Percentiles rank a stretch among this genome's conserved stretches.
Evolutionary conservation across 2,329 filamentous ascomycete genomes (phyloP).

Genomic region (Paraphoma sp.): DNA sequence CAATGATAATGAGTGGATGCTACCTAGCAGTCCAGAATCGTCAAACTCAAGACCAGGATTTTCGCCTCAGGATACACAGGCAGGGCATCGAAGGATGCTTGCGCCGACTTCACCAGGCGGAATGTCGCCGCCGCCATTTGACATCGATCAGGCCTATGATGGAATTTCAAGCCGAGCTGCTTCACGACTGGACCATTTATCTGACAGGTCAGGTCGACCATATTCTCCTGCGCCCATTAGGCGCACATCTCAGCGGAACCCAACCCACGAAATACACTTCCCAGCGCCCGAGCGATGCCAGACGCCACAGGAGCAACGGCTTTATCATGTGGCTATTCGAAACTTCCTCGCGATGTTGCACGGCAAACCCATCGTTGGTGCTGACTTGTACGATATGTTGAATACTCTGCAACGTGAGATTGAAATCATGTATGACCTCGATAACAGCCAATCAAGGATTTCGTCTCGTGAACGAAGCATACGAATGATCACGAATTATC

Average conservation of each 20-base stretch:
- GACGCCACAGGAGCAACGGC: constrained; percentile 56
- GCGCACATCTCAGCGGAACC: constrained; percentile 12
- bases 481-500: constrained; percentile 66
- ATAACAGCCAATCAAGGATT: constrained; percentile 40
- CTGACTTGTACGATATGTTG: constrained; percentile 68
- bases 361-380: constrained; percentile 68
- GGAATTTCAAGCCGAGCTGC: constrained; percentile 15
- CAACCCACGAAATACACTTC: constrained; percentile 65
- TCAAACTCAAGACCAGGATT: constrained; percentile 17
- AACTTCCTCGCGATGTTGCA: constrained; percentile 73
- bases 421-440: constrained; percentile 59
- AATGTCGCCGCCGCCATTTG: constrained; percentile 35
- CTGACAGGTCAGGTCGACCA: constrained; percentile 12
- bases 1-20: constrained; percentile 39
- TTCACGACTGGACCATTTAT: constrained; percentile 23
- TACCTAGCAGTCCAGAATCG: constrained; percentile 30
- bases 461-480: constrained; percentile 56
- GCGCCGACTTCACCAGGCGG: constrained; percentile 32
- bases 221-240: constrained; percentile 17
- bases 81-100: constrained; percentile 32
- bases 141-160: constrained; percentile 35
- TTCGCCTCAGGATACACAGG: constrained; percentile 20
- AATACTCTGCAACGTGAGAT: constrained; percentile 68
- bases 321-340: constrained; percentile 70
- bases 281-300: constrained; percentile 60